Evolutionary conservation across 139 green algal species (phyloP).

Genomic region (Klebsormidium nitens): DNA sequence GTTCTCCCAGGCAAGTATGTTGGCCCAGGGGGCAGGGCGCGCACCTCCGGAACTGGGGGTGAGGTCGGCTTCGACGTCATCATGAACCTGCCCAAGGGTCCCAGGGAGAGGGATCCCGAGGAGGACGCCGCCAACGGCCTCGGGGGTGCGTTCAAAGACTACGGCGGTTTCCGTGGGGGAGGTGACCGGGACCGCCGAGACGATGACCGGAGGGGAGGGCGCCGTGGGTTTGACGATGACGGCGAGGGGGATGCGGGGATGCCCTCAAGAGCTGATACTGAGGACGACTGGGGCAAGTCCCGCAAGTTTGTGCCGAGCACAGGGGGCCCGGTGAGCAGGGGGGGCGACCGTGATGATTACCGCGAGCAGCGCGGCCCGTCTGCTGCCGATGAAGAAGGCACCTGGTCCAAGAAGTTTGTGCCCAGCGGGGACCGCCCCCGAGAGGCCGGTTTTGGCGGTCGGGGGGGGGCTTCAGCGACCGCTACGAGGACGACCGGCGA

Average conservation of each 20-base stretch:
- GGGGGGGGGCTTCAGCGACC: too few species aligned
- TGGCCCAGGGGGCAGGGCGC: conserved; percentile 5
- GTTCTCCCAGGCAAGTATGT: conserved; percentile 10
- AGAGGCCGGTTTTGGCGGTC: too few species aligned
- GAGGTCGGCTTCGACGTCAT: conserved; percentile 38
- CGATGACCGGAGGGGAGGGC: not conserved
- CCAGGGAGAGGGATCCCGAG: conserved; percentile 50
- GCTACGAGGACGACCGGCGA: conserved; percentile 24
- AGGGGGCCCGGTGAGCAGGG: too few species aligned
- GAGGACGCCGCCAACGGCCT: conserved; percentile 35
- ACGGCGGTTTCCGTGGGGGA: conserved; percentile 53
- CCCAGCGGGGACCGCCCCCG: too few species aligned
- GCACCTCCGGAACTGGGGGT: not conserved
- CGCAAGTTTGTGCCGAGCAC: too few species aligned
- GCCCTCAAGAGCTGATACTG: too few species aligned
- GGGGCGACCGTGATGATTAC: too few species aligned
- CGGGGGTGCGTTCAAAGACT: conserved; percentile 68
- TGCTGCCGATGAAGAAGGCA: too few species aligned
- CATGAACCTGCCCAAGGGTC: conserved; percentile 55
- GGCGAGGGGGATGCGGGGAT: conserved; percentile 24
- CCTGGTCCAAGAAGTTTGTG: too few species aligned
- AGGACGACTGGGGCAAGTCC: too few species aligned
- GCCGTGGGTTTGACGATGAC: conserved; percentile 33
- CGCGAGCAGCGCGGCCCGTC: too few species aligned
- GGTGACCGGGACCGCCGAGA: conserved; percentile 26